Percentiles rank a stretch among this genome's conserved stretches.
phyloP scores from a whole-genome alignment of 352 stramenopile species.

The Phytopythium litorale region DNA sequence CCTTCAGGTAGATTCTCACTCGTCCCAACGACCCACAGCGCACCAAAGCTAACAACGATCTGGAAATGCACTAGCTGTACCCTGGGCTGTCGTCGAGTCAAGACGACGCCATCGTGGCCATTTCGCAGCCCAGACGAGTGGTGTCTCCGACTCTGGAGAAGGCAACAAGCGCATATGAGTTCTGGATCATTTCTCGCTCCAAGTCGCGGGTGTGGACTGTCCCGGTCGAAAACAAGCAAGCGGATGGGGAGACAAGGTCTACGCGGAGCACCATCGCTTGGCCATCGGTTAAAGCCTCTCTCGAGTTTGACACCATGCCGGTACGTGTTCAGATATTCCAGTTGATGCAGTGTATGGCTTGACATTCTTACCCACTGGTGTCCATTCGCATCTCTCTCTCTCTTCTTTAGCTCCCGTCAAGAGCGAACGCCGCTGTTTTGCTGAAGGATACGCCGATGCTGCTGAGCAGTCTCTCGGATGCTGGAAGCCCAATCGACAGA shows the following conservation, averaged over 20 bases:
- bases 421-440: background rate
- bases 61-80: constrained; percentile 24
- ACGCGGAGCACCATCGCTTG: constrained; percentile 15
- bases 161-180: constrained; percentile 12
- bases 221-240: background rate
- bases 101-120: constrained; percentile 25
- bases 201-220: constrained; percentile 25
- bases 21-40: background rate
- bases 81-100: constrained; percentile 19
- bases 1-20: background rate
- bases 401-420: constrained; percentile 9
- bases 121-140: constrained; percentile 17
- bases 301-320: constrained; percentile 18
- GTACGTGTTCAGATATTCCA: constrained; percentile 10
- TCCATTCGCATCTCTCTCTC: background rate
- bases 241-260: no score
- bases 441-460: background rate
- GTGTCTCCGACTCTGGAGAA: background rate
- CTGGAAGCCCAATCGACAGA: background rate
- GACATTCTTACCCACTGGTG: background rate
- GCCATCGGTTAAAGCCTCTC: constrained; percentile 40
- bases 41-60: background rate
- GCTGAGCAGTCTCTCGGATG: background rate
- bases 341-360: background rate
- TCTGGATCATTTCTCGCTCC: constrained; percentile 28